These are phyloP conservation scores for Pseudogymnoascus pannorum DNA, from an alignment of 2,329 filamentous ascomycete genomes.

Conservation along the genomic window DNA sequence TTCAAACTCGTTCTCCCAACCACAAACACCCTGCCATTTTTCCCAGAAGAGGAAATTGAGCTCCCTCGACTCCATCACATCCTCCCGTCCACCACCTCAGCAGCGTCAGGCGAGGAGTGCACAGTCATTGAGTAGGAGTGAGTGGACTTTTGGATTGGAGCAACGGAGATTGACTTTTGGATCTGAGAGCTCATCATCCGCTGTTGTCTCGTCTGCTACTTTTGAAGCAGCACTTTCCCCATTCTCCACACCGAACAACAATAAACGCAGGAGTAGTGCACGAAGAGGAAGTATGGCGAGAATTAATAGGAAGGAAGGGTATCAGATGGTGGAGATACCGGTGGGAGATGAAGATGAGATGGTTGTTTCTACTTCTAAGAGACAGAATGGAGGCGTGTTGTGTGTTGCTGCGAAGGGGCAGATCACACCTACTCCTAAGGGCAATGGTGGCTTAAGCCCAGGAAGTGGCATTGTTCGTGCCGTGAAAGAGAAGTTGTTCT, in stretches of 20 bases:
- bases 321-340: background rate
- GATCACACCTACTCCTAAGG: background rate
- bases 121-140: background rate
- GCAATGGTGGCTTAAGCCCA: background rate
- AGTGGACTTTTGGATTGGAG: background rate
- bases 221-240: background rate
- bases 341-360: background rate
- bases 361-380: background rate
- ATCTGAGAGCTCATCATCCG: background rate
- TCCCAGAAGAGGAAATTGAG: background rate
- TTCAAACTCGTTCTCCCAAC: too few relatives aligned
- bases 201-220: background rate
- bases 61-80: background rate
- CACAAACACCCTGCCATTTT: background rate
- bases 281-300: background rate
- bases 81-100: background rate
- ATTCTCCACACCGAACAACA: background rate
- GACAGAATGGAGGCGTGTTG: background rate
- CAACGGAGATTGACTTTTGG: background rate
- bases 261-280: too few relatives aligned
- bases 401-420: background rate
- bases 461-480: background rate
- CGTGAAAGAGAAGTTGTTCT: too few relatives aligned
- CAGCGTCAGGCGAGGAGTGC: background rate
- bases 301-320: background rate